Conservation (phyloP, 495 filamentous ascomycete genomes). For the Penicillium mononematosum region DNA sequence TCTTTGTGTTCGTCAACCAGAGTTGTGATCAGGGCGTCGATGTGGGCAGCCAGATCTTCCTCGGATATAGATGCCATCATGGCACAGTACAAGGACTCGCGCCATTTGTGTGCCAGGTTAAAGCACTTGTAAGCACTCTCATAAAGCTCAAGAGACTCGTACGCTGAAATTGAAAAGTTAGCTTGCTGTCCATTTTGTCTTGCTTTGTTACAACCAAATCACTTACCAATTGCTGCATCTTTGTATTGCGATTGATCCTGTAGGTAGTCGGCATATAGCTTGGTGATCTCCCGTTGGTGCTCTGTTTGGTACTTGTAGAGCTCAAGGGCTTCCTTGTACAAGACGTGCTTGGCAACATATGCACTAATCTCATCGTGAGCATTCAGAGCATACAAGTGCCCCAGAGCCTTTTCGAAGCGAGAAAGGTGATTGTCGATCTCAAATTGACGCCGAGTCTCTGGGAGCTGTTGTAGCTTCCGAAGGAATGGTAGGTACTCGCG, state of each 20-base stretch:
- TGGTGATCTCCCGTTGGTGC: constrained; percentile 60
- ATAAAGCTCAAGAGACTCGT: constrained; percentile 80
- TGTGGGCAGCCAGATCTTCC: constrained; percentile 61
- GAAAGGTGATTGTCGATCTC: constrained; percentile 85
- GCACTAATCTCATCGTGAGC: constrained; percentile 70
- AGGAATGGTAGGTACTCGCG: constrained; percentile 95
- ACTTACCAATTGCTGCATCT: constrained; percentile 72
- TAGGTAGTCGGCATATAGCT: constrained; percentile 76
- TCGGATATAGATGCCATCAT: constrained; percentile 60
- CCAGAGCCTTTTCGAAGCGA: constrained; percentile 71
- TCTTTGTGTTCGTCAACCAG: constrained; percentile 83
- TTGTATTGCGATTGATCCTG: constrained; percentile 69
- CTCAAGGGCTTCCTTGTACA: constrained; percentile 74
- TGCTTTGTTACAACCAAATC: neutral
- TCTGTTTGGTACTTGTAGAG: constrained; percentile 79
- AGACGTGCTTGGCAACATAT: constrained; percentile 74
- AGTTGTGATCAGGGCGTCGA: constrained; percentile 63
- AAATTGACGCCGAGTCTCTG: constrained; percentile 66
- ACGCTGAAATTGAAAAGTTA: constrained; percentile 49
- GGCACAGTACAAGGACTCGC: constrained; percentile 78
- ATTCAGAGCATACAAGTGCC: constrained; percentile 64
- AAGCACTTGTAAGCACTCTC: constrained; percentile 73
- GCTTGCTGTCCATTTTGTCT: constrained; percentile 1
- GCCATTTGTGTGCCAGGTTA: constrained; percentile 80
- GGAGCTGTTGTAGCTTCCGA: constrained; percentile 74